Base-by-base conservation (phyloP, 177 flowering plant species). In the Viscum album region DNA sequence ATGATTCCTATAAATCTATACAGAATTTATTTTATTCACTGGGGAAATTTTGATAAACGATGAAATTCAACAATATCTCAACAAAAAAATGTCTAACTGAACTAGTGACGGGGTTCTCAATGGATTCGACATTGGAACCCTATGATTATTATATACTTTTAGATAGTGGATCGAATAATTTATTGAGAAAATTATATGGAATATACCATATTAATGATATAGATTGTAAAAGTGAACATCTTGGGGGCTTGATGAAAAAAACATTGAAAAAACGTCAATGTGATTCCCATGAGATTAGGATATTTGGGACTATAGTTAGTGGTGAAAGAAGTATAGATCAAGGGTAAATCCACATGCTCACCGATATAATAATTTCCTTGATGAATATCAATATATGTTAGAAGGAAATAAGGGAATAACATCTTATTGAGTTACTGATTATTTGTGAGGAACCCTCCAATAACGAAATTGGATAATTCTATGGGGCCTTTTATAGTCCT, bases 241-340 rank as follows among this genome's bases (percentile, higher is more conserved):
- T 47, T 87, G 80, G 68, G 79, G 68, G 2, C 86, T 84, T 70
- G 92, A 84, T 37, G 16, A 76, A 3, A 94, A 88, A 66, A 69
- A 70, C 16, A 74, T 75, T 23, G 99, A 95, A 70, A 92, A 90
- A 92, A 15, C 92, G 88, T n/a, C n/a, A 79, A 0, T 89, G 96
- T 88, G 97, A 94, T 47, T 92, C 99, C 29, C 89, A 81, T 75
- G 99, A 95, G 83, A 95, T 92, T 96, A 84, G 89, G 76, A 73
- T 89, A 39, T 95, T 92, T 78, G 99, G 99, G 69, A 83, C 99
- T 59, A 92, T 95, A 59, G 99, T 97, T 34, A 86, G 97, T 77
- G 99, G 97, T 64, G 97, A 97, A n/a, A 95, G 97, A 76, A 95
- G 99, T 78, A 86, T 95, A 70, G 98, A 90, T 62, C 99, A 92